Evolutionary conservation across 768 basidiomycete genomes (phyloP).

Genomic region (Panus rudis): DNA sequence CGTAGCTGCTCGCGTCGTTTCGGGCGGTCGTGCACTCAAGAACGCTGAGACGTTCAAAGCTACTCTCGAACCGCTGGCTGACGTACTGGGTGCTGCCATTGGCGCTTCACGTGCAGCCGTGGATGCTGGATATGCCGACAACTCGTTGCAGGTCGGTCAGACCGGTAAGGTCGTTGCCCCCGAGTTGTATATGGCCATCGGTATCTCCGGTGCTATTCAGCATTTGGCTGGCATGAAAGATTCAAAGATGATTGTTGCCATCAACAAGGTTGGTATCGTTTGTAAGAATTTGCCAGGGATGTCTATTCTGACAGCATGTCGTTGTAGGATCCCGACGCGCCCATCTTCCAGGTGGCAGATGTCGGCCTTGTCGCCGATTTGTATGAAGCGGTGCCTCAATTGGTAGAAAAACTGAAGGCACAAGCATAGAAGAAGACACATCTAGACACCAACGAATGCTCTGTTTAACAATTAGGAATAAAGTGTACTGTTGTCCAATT

Average conservation of each 20-base stretch:
- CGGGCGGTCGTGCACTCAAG: slow-evolving; percentile 93
- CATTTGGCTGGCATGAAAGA: slow-evolving; percentile 99
- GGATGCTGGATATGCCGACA: slow-evolving; percentile 96
- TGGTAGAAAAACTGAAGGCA: slow-evolving; percentile 77
- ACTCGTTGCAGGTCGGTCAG: slow-evolving; percentile 97
- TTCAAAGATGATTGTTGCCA: slow-evolving; percentile 94
- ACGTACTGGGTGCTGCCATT: slow-evolving; percentile 88
- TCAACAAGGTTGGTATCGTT: slow-evolving; percentile 88
- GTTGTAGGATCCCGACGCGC: slow-evolving; percentile 85
- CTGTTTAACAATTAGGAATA: no score
- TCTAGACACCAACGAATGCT: no score
- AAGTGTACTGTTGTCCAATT: no score
- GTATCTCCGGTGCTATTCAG: slow-evolving; percentile 98
- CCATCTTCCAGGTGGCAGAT: slow-evolving; percentile 98
- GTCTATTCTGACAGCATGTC: neutral
- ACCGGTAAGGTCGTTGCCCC: slow-evolving; percentile 98
- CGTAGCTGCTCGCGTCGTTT: slow-evolving; percentile 81
- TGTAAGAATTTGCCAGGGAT: neutral
- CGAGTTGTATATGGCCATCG: slow-evolving; percentile 91
- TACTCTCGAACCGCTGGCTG: slow-evolving; percentile 86
- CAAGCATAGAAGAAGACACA: no score
- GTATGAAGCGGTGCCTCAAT: slow-evolving; percentile 85
- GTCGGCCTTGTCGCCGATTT: slow-evolving; percentile 91
- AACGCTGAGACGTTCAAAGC: slow-evolving; percentile 87
- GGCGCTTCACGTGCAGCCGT: slow-evolving; percentile 98